Evolutionary conservation across 352 stramenopile species (phyloP).

Genomic region (Globisporangium nodosum): DNA sequence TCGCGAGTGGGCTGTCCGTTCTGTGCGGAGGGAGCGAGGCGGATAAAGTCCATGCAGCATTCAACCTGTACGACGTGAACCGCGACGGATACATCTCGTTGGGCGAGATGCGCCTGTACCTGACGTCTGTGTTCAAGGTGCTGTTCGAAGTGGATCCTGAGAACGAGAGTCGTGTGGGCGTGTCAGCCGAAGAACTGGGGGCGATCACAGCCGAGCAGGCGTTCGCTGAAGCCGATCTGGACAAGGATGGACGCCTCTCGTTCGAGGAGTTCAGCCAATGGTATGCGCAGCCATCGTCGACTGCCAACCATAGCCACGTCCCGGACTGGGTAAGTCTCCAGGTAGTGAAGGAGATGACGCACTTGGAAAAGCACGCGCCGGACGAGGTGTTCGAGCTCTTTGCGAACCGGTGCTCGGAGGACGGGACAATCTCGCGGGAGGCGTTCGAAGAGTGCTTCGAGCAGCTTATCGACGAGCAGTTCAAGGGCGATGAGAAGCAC

Average conservation of each 20-base stretch:
- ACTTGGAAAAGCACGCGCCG: conserved; percentile 72
- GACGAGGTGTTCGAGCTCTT: conserved; percentile 87
- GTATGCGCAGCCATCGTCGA: conserved; percentile 51
- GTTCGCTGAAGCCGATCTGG: conserved; percentile 72
- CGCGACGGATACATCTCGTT: conserved; percentile 83
- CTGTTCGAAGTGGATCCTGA: conserved; percentile 80
- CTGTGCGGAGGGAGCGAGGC: conserved; percentile 60
- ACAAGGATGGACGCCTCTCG: conserved; percentile 73
- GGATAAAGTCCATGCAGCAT: conserved; percentile 78
- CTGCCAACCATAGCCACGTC: conserved; percentile 20
- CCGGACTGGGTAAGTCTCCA: conserved; percentile 70
- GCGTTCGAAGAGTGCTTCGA: conserved; percentile 84
- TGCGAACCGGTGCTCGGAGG: conserved; percentile 70
- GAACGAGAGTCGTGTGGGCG: conserved; percentile 45
- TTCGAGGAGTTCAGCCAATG: conserved; percentile 83
- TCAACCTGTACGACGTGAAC: conserved; percentile 87
- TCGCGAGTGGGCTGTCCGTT: conserved; percentile 73
- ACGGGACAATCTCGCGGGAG: conserved; percentile 72
- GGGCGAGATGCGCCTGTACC: conserved; percentile 77
- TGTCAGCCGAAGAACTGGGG: conserved; percentile 66
- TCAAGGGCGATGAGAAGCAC: conserved; percentile 67
- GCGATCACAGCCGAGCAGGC: conserved; percentile 73
- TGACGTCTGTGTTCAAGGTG: conserved; percentile 85
- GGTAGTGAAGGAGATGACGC: conserved; percentile 81
- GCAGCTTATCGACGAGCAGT: conserved; percentile 74